These are phyloP conservation scores for Metarhizium humberi DNA, from an alignment of 2,329 filamentous ascomycete species.

Conservation along the genomic window DNA sequence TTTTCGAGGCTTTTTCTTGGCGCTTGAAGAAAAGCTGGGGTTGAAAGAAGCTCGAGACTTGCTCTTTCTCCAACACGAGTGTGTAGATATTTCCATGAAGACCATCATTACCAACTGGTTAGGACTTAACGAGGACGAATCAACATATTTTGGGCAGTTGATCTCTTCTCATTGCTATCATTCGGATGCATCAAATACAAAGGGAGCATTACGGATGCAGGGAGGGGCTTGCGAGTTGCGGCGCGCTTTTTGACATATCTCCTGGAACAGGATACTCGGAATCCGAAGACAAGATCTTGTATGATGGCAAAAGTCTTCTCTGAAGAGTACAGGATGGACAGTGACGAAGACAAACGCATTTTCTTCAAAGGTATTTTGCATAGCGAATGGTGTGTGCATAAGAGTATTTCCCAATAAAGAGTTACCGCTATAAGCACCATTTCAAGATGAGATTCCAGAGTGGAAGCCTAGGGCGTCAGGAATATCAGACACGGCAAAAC, in stretches of 20 bases:
- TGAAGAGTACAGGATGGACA: background rate
- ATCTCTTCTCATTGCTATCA: background rate
- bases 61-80: background rate
- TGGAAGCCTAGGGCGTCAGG: background rate
- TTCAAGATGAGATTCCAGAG: background rate
- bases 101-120: background rate
- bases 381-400: background rate
- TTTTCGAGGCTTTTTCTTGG: conserved; percentile 2
- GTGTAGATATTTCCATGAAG: background rate
- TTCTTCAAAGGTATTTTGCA: background rate
- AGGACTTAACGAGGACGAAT: background rate
- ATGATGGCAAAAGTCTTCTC: background rate
- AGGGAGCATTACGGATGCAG: background rate
- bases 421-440: background rate
- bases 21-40: background rate
- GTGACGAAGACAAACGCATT: background rate
- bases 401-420: background rate
- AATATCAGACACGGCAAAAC: background rate
- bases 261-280: background rate
- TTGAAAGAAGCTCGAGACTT: background rate
- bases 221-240: background rate
- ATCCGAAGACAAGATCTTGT: background rate
- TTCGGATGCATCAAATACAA: background rate
- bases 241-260: background rate
- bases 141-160: background rate